Conservation (phyloP, 1,284 basidiomycete genomes). For the Austroboletus novae-zelandiae region DNA sequence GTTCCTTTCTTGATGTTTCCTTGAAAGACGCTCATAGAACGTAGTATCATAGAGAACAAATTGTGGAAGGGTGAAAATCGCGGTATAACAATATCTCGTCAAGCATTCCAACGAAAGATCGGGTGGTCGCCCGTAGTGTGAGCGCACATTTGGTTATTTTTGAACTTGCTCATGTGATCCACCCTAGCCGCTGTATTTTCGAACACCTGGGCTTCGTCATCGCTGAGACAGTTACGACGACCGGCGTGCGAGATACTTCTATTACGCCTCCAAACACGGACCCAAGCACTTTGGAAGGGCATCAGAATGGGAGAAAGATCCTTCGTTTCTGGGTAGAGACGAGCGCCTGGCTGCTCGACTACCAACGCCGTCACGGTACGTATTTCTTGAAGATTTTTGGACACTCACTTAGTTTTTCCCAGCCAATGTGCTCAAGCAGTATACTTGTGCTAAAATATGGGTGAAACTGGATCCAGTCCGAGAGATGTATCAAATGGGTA, state of each 20-base stretch:
- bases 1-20: conserved; percentile 5
- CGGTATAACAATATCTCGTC: conserved; percentile 50
- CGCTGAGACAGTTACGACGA: conserved; percentile 33
- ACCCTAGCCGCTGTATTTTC: conserved; percentile 50
- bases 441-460: conserved; percentile 37
- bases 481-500: conserved; percentile 65
- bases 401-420: conserved; percentile 7
- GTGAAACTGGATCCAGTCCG: conserved; percentile 59
- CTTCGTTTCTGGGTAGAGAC: conserved; percentile 77
- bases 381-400: conserved; percentile 2
- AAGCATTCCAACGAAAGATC: conserved; percentile 58
- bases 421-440: conserved; percentile 43
- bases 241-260: conserved; percentile 34
- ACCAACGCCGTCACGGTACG: conserved; percentile 48
- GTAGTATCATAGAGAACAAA: conserved; percentile 68
- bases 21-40: conserved; percentile 11
- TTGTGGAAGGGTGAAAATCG: conserved; percentile 69
- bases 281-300: conserved; percentile 42
- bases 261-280: conserved; percentile 59
- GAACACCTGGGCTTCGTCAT: conserved; percentile 53
- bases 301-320: conserved; percentile 54
- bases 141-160: conserved; percentile 27
- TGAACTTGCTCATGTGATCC: conserved; percentile 12
- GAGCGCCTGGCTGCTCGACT: conserved; percentile 62
- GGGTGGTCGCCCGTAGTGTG: conserved; percentile 66